phyloP scores from a whole-genome alignment of 495 filamentous ascomycete species.

The Hypoxylon cercidicola region DNA sequence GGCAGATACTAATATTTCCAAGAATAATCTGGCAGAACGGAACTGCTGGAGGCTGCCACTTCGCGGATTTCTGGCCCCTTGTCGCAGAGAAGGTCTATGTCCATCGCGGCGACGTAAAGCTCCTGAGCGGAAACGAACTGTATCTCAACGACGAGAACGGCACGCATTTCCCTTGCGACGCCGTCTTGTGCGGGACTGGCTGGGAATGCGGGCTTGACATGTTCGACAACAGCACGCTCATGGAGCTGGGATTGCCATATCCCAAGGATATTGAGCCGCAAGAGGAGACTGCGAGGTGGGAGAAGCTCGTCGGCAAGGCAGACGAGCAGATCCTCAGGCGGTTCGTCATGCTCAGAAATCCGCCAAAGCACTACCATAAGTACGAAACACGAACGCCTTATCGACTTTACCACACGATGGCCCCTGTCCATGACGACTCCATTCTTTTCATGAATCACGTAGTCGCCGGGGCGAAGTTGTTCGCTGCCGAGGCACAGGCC shows the following conservation, averaged over 20 bases:
- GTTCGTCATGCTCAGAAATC: slow-evolving; percentile 52
- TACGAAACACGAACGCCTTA: slow-evolving; percentile 44
- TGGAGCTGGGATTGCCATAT: slow-evolving; percentile 47
- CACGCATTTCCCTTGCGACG: slow-evolving; percentile 46
- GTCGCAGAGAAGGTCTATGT: slow-evolving; percentile 53
- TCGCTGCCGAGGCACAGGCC: slow-evolving; percentile 55
- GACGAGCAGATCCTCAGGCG: slow-evolving; percentile 46
- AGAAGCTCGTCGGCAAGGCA: slow-evolving; percentile 44
- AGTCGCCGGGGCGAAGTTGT: slow-evolving; percentile 49
- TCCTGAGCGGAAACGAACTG: slow-evolving; percentile 32
- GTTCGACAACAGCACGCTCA: slow-evolving; percentile 28
- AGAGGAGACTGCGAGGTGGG: slow-evolving; percentile 42
- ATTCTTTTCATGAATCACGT: slow-evolving; percentile 56
- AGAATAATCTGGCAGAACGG: slow-evolving; percentile 56
- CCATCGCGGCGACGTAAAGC: slow-evolving; percentile 44
- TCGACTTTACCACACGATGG: slow-evolving; percentile 53
- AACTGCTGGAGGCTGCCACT: slow-evolving; percentile 48
- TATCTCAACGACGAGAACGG: slow-evolving; percentile 36
- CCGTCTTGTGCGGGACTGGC: slow-evolving; percentile 54
- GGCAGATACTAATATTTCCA: slow-evolving; percentile 17
- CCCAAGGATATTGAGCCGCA: slow-evolving; percentile 29
- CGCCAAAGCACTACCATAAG: slow-evolving; percentile 46
- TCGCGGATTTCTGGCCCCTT: slow-evolving; percentile 53
- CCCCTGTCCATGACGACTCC: slow-evolving; percentile 50
- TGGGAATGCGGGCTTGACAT: slow-evolving; percentile 46